Evolutionary conservation across 1,284 basidiomycete species (phyloP).

Genomic region (Rhodotorula sp.): DNA sequence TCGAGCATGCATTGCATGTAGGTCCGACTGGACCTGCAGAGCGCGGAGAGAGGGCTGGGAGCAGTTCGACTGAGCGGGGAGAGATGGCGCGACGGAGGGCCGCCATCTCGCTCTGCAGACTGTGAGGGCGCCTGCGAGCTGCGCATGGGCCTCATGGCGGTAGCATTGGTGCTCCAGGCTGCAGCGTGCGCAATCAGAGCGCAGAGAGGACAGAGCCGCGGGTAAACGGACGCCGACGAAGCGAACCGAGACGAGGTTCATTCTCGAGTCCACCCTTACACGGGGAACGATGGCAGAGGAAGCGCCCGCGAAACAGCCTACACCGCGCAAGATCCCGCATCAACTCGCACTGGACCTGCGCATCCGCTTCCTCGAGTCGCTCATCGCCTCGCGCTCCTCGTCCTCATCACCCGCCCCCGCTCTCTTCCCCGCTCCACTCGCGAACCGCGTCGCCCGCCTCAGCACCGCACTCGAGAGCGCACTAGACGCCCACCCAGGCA

Average conservation of each 20-base stretch:
- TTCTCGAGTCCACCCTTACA: too few relatives aligned
- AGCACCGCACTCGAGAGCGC: constrained; percentile 10
- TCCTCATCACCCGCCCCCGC: neutral
- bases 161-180: too few relatives aligned
- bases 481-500: constrained; percentile 24
- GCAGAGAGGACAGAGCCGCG: too few relatives aligned
- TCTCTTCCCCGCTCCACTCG: constrained; percentile 19
- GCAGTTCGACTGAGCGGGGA: too few relatives aligned
- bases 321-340: constrained; percentile 8
- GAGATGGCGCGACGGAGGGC: neutral
- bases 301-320: too few relatives aligned
- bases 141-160: too few relatives aligned
- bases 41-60: neutral
- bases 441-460: constrained; percentile 34
- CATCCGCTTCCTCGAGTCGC: constrained; percentile 45
- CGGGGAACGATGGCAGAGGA: neutral
- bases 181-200: neutral
- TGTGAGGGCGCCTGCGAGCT: too few relatives aligned
- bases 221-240: too few relatives aligned
- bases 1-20: neutral
- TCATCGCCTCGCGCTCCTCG: constrained; percentile 26
- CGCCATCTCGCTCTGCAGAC: too few relatives aligned
- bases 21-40: neutral
- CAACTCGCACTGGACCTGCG: constrained; percentile 44
- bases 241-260: too few relatives aligned